A percentile compares a stretch with the other conserved stretches of the same genome.
phyloP scores from a whole-genome alignment of 345 rosid genomes.

The Odontarrhena argentea region DNA sequence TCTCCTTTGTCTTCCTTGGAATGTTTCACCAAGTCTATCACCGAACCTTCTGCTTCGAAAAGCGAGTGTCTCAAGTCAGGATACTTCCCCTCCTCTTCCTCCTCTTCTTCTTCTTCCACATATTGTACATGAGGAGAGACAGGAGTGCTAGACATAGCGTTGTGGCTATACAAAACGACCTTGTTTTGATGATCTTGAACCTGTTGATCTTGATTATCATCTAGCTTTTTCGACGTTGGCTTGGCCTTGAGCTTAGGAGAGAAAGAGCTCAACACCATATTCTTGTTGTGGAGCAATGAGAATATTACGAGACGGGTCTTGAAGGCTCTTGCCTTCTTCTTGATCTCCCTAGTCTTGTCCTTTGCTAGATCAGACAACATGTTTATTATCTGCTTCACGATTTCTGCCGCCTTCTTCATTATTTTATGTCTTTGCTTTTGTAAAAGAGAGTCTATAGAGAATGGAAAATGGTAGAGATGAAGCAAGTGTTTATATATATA shows the following conservation, averaged over 20 bases:
- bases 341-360: conserved; percentile 55
- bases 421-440: conserved; percentile 27
- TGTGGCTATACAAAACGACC: conserved; percentile 35
- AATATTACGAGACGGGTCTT: conserved; percentile 62
- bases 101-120: conserved; percentile 26
- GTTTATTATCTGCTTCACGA: conserved; percentile 51
- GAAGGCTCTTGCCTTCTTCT: conserved; percentile 59
- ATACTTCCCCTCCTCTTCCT: conserved; percentile 42
- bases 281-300: conserved; percentile 63
- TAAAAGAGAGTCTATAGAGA: conserved; percentile 28
- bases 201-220: not conserved
- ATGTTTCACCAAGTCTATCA: conserved; percentile 72
- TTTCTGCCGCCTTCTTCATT: conserved; percentile 51
- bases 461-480: conserved; percentile 34
- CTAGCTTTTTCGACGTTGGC: conserved; percentile 30
- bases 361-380: conserved; percentile 44
- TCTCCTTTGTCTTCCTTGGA: conserved; percentile 63
- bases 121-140: conserved; percentile 35
- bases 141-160: conserved; percentile 36
- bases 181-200: conserved; percentile 32
- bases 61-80: conserved; percentile 61
- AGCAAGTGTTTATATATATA: conserved; percentile 16
- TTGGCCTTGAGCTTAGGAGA: conserved; percentile 56
- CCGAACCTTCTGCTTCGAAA: conserved; percentile 66
- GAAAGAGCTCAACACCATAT: conserved; percentile 49